Evolutionary conservation across 371 early-diverging fungal species (phyloP).

Genomic region (Mucor plumbeus): DNA sequence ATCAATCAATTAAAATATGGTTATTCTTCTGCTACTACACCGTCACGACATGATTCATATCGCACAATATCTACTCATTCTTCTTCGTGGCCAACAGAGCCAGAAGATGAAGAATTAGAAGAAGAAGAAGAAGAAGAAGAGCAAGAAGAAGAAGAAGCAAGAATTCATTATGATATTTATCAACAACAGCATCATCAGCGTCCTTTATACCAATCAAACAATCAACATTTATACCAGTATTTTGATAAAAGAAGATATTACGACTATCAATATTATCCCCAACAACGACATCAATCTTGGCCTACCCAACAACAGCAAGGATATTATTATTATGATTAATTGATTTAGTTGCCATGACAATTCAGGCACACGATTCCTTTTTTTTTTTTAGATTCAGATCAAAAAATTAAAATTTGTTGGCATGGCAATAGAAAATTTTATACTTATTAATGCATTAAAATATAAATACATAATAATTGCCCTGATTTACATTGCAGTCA

Average conservation of each 20-base stretch:
- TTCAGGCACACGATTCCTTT: not conserved
- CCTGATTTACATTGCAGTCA: not conserved
- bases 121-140: not conserved
- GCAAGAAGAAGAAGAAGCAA: slow-evolving; percentile 5
- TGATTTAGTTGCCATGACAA: not conserved
- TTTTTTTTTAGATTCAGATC: not conserved
- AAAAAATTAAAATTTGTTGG: not conserved
- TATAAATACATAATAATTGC: not conserved
- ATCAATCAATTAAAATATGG: slow-evolving; percentile 16
- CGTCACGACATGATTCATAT: slow-evolving; percentile 12
- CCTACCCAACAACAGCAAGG: not conserved
- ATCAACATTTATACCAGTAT: slow-evolving; percentile 7
- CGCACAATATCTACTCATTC: slow-evolving; percentile 13
- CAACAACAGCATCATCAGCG: not conserved
- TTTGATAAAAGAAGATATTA: not conserved
- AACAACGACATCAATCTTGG: slow-evolving; percentile 3
- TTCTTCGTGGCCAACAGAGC: slow-evolving; percentile 11
- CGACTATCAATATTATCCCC: slow-evolving; percentile 4
- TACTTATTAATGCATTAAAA: not conserved
- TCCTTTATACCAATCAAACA: not conserved
- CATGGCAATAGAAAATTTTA: not conserved
- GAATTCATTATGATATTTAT: not conserved
- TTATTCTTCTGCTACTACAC: not conserved
- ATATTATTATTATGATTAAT: not conserved
- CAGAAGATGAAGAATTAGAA: slow-evolving; percentile 1